These are phyloP conservation scores for Triglochin maritima DNA, from an alignment of 106 monocot genomes.

Conservation along the genomic window DNA sequence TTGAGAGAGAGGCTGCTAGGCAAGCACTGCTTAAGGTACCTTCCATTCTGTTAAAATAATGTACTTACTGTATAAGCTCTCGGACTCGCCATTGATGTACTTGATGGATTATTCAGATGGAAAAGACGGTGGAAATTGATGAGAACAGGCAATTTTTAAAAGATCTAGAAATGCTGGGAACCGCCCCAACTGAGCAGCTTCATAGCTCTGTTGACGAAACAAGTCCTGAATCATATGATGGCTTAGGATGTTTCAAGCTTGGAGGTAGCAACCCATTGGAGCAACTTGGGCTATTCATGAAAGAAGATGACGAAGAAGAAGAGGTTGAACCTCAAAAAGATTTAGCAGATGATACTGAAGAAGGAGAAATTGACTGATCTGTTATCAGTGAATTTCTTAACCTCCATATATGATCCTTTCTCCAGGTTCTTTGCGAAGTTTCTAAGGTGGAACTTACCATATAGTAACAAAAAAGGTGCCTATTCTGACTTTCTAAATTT, in stretches of 20 bases:
- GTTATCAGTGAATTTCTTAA: background rate
- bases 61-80: background rate
- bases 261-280: slow-evolving; percentile 62
- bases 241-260: slow-evolving; percentile 43
- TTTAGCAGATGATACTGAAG: slow-evolving; percentile 44
- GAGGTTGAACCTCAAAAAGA: slow-evolving; percentile 19
- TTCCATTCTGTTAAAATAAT: background rate
- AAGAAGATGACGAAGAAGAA: slow-evolving; percentile 73
- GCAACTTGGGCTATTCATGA: slow-evolving; percentile 79
- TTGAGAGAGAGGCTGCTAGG: slow-evolving; percentile 85
- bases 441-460: too few species aligned
- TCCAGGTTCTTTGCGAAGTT: background rate
- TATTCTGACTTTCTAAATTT: too few species aligned
- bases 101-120: slow-evolving; percentile 42
- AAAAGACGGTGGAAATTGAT: slow-evolving; percentile 85
- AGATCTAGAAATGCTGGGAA: slow-evolving; percentile 70
- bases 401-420: background rate
- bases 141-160: slow-evolving; percentile 49
- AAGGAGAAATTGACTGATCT: slow-evolving; percentile 70
- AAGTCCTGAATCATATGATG: slow-evolving; percentile 35
- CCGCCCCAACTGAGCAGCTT: slow-evolving; percentile 26
- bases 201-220: slow-evolving; percentile 38
- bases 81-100: background rate
- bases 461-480: too few species aligned
- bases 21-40: slow-evolving; percentile 67